Conservation (phyloP, 805 yeast species). For the Ogataea dorogensis region DNA sequence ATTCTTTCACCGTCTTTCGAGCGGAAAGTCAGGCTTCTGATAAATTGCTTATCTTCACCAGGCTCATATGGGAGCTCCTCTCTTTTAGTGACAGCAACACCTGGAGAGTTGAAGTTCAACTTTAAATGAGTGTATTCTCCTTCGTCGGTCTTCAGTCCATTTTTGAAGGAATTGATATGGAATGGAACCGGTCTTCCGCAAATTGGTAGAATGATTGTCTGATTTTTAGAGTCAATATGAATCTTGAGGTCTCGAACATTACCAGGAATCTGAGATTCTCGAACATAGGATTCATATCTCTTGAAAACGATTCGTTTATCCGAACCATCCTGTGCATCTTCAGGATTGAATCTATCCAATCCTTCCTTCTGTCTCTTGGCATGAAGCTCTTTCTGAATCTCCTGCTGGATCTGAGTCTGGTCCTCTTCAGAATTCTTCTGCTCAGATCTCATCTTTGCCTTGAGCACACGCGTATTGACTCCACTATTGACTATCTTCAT, state of each 20-base stretch:
- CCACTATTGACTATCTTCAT: constrained; percentile 29
- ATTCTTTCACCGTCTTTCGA: constrained; percentile 89
- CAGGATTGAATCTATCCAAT: constrained; percentile 72
- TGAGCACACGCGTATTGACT: constrained; percentile 63
- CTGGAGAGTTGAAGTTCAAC: constrained; percentile 91
- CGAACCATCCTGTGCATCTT: constrained; percentile 63
- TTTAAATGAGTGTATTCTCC: constrained; percentile 91
- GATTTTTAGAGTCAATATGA: constrained; percentile 83
- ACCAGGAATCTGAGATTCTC: constrained; percentile 89
- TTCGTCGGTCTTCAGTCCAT: constrained; percentile 93
- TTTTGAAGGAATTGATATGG: constrained; percentile 90
- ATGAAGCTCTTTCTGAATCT: constrained; percentile 79
- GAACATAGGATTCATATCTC: constrained; percentile 88
- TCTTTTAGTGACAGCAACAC: constrained; percentile 58
- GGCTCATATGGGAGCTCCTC: constrained; percentile 91
- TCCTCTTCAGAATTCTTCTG: constrained; percentile 73
- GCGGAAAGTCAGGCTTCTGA: constrained; percentile 83
- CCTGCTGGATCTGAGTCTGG: constrained; percentile 74
- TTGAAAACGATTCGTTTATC: constrained; percentile 76
- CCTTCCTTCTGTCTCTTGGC: constrained; percentile 87
- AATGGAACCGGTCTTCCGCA: constrained; percentile 97
- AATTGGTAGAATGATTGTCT: constrained; percentile 86
- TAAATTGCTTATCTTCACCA: constrained; percentile 78
- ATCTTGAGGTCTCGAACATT: constrained; percentile 80
- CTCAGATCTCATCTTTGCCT: constrained; percentile 77